Base-by-base conservation (phyloP, 306 rosid genomes). In the Vicia villosa region DNA sequence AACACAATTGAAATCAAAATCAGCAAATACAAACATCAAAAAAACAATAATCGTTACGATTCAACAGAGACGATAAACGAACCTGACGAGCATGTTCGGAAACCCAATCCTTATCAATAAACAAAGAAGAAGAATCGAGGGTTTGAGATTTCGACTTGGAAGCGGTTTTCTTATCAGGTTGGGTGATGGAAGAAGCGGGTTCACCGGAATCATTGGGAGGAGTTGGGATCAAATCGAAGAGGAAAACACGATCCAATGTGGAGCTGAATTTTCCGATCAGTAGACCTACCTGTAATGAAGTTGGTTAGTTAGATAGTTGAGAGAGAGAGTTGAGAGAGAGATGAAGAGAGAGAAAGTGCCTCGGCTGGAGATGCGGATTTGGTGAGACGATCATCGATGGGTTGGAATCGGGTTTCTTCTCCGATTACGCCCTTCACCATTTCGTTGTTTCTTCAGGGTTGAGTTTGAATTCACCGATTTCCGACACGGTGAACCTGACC, bases 381-480 rank as follows among this genome's bases (percentile, higher is more conserved):
- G 69, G 79, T 74, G 77, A 90, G 96, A 51, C 95, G 96, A 81
- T 82, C 90, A 63, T 94, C 97, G 26, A 77, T 63, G 45, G 78
- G 64, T 61, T 83, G 86, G 75, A 94, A 88, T 37, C 77, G 95
- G 16, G 85, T 49, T 82, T 94, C 98, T 72, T 94, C 98, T 81
- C 95, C 97, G 9, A 88, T 75, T 34, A 88, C 95, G 51, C 80
- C 84, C 79, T 88, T 94, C 96, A 89, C 98, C 98, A 94, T 94
- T 5, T 34, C 38, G 0, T 32, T 47, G 62, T 24, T 26, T 26
- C 16, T 56, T 56, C 10, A 0, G 15, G 16, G 15, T 20, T 52
- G 3, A 21, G 32, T 21, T 52, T 32, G 21, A 21, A 32, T 8
- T 32, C 37, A 32, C 0, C 1, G 32, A 19, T 9, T 51, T 19